A percentile compares a stretch with the other conserved stretches of the same genome.
Evolutionary conservation across 75 land plant genomes (phyloP).

Genomic region (Adiantum capillusveneris): DNA sequence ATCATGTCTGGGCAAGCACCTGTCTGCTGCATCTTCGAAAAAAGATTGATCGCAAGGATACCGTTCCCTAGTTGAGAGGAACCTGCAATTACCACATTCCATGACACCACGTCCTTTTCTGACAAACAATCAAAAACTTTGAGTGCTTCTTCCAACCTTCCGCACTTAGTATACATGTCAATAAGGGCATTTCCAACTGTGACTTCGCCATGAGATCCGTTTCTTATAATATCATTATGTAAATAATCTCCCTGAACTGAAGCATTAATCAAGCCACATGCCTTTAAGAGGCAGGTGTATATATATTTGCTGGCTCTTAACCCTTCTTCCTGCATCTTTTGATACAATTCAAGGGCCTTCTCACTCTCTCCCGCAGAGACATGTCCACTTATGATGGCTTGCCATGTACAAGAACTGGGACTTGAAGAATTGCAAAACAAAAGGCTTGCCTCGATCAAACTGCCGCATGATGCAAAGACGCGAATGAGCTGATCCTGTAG

Average conservation of each 20-base stretch:
- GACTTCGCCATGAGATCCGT: slow-evolving; percentile 23
- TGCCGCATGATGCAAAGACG: too few species aligned
- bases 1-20: slow-evolving; percentile 37
- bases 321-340: slow-evolving; percentile 42
- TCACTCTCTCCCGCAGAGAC: slow-evolving; percentile 13
- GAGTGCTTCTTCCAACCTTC: slow-evolving; percentile 29
- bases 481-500: too few species aligned
- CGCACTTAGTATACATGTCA: slow-evolving; percentile 63
- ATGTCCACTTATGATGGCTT: slow-evolving; percentile 41
- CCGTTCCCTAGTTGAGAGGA: slow-evolving; percentile 20
- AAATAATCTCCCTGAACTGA: slow-evolving; percentile 29
- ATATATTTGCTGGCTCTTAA: slow-evolving; percentile 37
- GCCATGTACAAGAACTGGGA: slow-evolving; percentile 30
- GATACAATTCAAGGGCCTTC: slow-evolving; percentile 18
- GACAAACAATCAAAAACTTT: slow-evolving; percentile 35
- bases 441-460: too few species aligned
- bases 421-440: not conserved
- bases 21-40: slow-evolving; percentile 29
- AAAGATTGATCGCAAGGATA: slow-evolving; percentile 31
- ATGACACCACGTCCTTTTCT: slow-evolving; percentile 32
- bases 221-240: slow-evolving; percentile 50
- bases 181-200: slow-evolving; percentile 62
- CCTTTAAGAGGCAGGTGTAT: slow-evolving; percentile 48
- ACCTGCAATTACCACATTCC: slow-evolving; percentile 57
- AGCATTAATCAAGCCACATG: slow-evolving; percentile 30